phyloP scores from a whole-genome alignment of 2,329 filamentous ascomycete species.

The Fusarium sp. region DNA sequence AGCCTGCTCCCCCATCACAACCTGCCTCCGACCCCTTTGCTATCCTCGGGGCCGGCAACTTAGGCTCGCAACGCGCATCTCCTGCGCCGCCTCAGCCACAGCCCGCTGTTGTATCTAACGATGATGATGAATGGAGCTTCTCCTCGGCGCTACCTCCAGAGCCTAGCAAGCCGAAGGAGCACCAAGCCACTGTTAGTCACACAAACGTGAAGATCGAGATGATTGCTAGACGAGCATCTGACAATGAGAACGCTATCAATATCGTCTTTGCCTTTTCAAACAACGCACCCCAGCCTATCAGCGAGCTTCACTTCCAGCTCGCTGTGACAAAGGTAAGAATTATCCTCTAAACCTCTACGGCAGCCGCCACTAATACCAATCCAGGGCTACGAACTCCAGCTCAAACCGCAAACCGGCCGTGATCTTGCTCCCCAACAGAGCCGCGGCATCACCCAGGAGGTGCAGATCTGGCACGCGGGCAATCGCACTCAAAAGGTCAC shows the following conservation, averaged over 20 bases:
- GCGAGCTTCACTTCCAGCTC: slow-evolving; percentile 88
- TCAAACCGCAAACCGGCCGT: slow-evolving; percentile 88
- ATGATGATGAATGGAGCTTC: slow-evolving; percentile 96
- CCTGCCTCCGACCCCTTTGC: slow-evolving; percentile 66
- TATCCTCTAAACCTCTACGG: neutral
- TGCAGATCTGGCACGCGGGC: slow-evolving; percentile 80
- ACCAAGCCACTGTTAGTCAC: slow-evolving; percentile 77
- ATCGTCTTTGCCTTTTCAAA: slow-evolving; percentile 89
- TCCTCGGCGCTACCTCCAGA: slow-evolving; percentile 83
- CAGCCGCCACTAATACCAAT: slow-evolving; percentile 15
- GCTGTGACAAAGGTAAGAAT: slow-evolving; percentile 90
- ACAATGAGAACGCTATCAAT: slow-evolving; percentile 70
- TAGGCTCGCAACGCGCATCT: slow-evolving; percentile 48
- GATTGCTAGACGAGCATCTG: slow-evolving; percentile 71
- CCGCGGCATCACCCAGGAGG: slow-evolving; percentile 83
- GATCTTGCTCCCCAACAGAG: slow-evolving; percentile 79
- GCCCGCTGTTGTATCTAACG: slow-evolving; percentile 57
- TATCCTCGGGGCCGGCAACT: slow-evolving; percentile 55
- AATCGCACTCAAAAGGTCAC: slow-evolving; percentile 77
- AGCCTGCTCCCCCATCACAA: slow-evolving; percentile 61
- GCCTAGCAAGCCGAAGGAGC: slow-evolving; percentile 67
- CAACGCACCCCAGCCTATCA: slow-evolving; percentile 76
- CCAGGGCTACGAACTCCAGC: slow-evolving; percentile 82
- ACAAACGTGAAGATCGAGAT: slow-evolving; percentile 80
- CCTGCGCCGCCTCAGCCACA: slow-evolving; percentile 45